These are phyloP conservation scores for Rubroshorea leprosula DNA, from an alignment of 345 rosid genomes.

Conservation along the genomic window DNA sequence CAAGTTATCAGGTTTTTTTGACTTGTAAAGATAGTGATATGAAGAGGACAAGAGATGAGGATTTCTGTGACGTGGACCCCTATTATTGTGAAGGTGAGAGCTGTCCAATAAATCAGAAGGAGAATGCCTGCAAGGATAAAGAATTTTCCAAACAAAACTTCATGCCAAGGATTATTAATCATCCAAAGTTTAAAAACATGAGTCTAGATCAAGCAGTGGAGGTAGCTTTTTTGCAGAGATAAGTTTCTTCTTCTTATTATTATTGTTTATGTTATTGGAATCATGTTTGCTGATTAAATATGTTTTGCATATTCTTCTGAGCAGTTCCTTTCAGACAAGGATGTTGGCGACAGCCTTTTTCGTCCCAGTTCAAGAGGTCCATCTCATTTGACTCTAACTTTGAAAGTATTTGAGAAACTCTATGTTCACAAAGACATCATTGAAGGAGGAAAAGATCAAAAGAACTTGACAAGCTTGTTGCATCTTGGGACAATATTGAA, in stretches of 20 bases:
- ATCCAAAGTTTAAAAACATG: conserved; percentile 89
- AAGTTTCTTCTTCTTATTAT: conserved; percentile 1
- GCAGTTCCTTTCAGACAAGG: conserved; percentile 56
- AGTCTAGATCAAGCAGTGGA: conserved; percentile 80
- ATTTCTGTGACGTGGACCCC: conserved; percentile 38
- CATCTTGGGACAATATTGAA: conserved; percentile 80
- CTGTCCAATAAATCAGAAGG: conserved; percentile 51
- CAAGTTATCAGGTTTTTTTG: conserved; percentile 65
- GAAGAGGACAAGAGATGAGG: conserved; percentile 53
- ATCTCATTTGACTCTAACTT: conserved; percentile 69
- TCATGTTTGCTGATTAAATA: background rate
- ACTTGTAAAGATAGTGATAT: conserved; percentile 74
- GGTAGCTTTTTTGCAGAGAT: conserved; percentile 32
- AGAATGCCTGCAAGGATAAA: conserved; percentile 73
- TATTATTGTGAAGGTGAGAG: conserved; percentile 70
- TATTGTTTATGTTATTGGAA: conserved; percentile 33
- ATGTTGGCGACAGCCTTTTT: conserved; percentile 81
- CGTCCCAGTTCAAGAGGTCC: conserved; percentile 96
- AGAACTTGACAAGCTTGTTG: conserved; percentile 58
- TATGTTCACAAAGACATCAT: conserved; percentile 85
- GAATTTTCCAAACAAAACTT: conserved; percentile 81
- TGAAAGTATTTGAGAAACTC: conserved; percentile 72
- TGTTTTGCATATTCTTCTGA: background rate
- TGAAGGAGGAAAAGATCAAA: conserved; percentile 84
- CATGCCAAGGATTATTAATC: conserved; percentile 78